Evolutionary conservation across 1,139 yeast species (phyloP), one percentile per base, ranked within the genome.

Genomic region (Taphrina wiesneri): DNA sequence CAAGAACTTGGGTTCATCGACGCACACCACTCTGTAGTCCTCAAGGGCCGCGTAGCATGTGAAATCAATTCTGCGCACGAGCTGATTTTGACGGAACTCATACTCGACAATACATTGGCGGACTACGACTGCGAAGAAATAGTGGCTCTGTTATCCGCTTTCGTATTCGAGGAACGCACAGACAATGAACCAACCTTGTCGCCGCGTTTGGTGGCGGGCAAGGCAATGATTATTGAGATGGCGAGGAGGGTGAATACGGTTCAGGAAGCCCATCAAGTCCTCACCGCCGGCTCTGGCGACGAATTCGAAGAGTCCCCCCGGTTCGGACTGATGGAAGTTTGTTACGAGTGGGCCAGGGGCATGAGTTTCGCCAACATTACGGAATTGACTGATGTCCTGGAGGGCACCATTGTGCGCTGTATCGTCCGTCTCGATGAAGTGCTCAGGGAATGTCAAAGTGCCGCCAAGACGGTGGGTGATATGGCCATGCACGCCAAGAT

Each of bases 281-380:
- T 66, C 28, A 66, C 68, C 17, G 59, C 68, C 23, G 66, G 65
- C 13, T 70, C 69, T 13, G 71, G 68, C 13, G 54, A 61, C 59
- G 57, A 68, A 13, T 70, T 70, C 52, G 99, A 93, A 73, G 88
- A 87, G 63, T 96, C 90, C 69, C 83, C 88, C 72, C 80, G 99
- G 71, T 93, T 93, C 77, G 96, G 95, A 0, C 81, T 93, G 73
- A 88, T 90, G 76, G 93, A 91, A 75, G 97, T 91, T 13, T 96
- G 93, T 2, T 93, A 93, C 75, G 98, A 93, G 77, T 93, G 99
- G 99, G 97, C 98, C 0, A 82, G 96, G 71, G 99, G 99, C 1
- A 82, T 91, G 81, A 56, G 95, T 0, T 93, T 93, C 78, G 88
- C 88, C 70, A 95, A 90, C 67, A 93, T 93, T 71, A 93, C 92